Base-by-base conservation (phyloP, 179 eudicot species). In the Carnegiea gigantea region DNA sequence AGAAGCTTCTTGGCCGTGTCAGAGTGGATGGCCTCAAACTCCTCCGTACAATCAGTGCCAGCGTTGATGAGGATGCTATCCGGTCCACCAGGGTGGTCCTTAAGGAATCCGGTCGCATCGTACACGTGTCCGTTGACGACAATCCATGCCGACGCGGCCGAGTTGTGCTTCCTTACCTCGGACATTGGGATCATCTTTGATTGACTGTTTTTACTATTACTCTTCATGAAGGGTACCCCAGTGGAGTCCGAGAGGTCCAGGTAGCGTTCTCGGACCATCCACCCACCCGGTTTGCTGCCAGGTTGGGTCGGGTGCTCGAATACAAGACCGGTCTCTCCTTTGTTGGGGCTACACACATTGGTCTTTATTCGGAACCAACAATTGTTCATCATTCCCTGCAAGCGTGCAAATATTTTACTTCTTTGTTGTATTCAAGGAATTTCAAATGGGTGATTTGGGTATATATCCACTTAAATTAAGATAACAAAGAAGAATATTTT, bases 221-320 rank as follows among this genome's bases (percentile, higher is more conserved):
- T 51, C 57, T 87, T 92, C 89, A 91, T 84, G 89, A 90, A 91
- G 33, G 88, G 62, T 0, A 80, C 84, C 9, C 62, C 78, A 10
- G 36, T 80, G 1, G 85, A 64, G 10, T 87, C 87, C 0, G 92
- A 73, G n/a, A 91, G 78, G 80, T 89, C 93, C 0, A 86, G 83
- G 57, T 90, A 88, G 53, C 87, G 90, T 51, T 94, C 95, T 17
- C 92, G 86, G 20, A 93, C 92, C 98, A 95, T 93, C 99, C 99
- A 95, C 4, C 99, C 99, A 4, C 99, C 98, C 1, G 97, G 44
- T 57, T 89, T 85, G 89, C 90, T 92, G 0, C 97, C 99, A 0
- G 97, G 95, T 82, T 92, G 95, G 68, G 99, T 95, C 53, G 99
- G 99, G 90, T 95, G 99, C 86, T 95, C 99, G 81, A 95, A 95